phyloP scores from a whole-genome alignment of 1,284 basidiomycete genomes.

The Ustilago xerochloae region DNA sequence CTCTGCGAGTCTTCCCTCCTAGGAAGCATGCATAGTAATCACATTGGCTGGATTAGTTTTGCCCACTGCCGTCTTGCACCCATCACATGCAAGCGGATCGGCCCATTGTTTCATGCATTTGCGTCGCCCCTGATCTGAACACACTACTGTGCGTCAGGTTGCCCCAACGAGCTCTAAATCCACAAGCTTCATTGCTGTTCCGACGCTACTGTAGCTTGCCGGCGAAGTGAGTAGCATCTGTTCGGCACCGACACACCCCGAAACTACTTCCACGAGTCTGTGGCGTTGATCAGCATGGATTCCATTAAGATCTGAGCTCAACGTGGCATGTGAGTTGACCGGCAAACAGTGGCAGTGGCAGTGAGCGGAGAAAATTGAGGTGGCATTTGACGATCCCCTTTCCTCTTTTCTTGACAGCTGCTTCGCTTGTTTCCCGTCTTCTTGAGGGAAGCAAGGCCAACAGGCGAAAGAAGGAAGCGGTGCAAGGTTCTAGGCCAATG shows the following conservation, averaged over 20 bases:
- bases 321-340: not conserved
- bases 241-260: too few relatives aligned
- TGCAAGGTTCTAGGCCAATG: not conserved
- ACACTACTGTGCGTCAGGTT: constrained; percentile 1
- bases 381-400: too few relatives aligned
- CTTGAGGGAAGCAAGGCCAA: not conserved
- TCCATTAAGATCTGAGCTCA: too few relatives aligned
- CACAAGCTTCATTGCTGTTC: not conserved
- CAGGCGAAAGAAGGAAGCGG: too few relatives aligned
- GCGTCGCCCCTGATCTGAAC: not conserved
- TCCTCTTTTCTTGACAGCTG: not conserved
- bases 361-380: not conserved
- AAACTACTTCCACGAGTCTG: too few relatives aligned
- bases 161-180: not conserved
- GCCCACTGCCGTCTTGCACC: too few relatives aligned
- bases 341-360: not conserved
- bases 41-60: too few relatives aligned
- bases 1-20: not conserved
- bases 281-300: too few relatives aligned
- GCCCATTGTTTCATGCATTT: not conserved
- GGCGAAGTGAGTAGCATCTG: too few relatives aligned
- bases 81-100: not conserved
- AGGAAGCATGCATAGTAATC: too few relatives aligned
- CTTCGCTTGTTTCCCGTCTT: too few relatives aligned
- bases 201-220: too few relatives aligned